phyloP scores from a whole-genome alignment of 2,329 filamentous ascomycete genomes.

The Botrytis aclada region DNA sequence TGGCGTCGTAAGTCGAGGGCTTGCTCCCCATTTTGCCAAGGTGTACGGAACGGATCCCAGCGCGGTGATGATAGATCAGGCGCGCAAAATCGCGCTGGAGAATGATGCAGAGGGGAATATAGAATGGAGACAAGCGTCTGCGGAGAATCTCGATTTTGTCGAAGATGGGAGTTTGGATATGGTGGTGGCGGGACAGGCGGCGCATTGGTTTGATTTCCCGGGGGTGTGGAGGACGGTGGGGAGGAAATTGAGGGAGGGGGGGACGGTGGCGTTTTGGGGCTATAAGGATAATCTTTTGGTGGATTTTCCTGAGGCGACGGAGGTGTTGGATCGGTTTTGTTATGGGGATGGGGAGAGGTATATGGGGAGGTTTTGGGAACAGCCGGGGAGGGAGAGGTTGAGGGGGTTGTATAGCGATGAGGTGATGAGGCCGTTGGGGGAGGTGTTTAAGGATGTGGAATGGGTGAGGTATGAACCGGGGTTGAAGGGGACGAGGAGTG shows the following conservation, averaged over 20 bases:
- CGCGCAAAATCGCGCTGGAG: conserved; percentile 28
- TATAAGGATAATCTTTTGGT: conserved; percentile 63
- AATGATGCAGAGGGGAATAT: conserved; percentile 42
- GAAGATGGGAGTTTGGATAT: conserved; percentile 50
- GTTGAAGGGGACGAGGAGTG: conserved; percentile 37
- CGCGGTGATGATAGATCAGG: conserved; percentile 54
- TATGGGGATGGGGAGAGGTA: conserved; percentile 50
- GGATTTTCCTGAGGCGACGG: conserved; percentile 50
- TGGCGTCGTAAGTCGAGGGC: conserved; percentile 53
- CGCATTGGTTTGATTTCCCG: conserved; percentile 64
- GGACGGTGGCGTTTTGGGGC: conserved; percentile 62
- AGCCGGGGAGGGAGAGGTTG: conserved; percentile 56
- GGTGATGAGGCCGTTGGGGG: conserved; percentile 44
- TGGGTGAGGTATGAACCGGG: conserved; percentile 58
- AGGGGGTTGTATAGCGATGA: conserved; percentile 51
- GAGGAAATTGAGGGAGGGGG: conserved; percentile 52
- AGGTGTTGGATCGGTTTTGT: conserved; percentile 53
- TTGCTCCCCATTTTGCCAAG: conserved; percentile 51
- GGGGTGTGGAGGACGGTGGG: conserved; percentile 54
- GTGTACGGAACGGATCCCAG: conserved; percentile 57
- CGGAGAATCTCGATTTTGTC: conserved; percentile 54
- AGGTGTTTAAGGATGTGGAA: conserved; percentile 51
- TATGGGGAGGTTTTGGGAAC: conserved; percentile 60
- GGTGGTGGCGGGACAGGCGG: conserved; percentile 52
- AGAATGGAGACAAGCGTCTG: conserved; percentile 47